A percentile compares a stretch with the other conserved stretches of the same genome.
These are phyloP conservation scores for Penicillium rolfsii DNA, from an alignment of 2,329 filamentous ascomycete genomes.

Conservation along the genomic window DNA sequence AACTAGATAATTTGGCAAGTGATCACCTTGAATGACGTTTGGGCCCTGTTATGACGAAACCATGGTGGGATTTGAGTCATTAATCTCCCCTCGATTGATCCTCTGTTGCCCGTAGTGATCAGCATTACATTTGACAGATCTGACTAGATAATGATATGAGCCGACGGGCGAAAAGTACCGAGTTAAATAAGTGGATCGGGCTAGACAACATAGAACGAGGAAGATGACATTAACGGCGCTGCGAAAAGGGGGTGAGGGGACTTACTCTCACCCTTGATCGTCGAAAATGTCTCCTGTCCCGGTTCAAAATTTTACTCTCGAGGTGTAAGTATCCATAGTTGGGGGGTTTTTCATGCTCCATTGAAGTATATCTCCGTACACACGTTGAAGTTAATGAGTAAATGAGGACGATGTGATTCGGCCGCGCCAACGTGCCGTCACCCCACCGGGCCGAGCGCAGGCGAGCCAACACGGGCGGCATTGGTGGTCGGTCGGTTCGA, in stretches of 20 bases:
- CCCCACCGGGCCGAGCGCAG: constrained; percentile 3
- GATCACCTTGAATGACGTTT: not conserved
- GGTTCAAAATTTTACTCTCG: not conserved
- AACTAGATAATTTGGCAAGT: not conserved
- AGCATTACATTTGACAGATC: not conserved
- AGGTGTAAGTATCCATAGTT: not conserved
- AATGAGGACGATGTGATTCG: not conserved
- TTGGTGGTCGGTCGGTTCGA: not conserved
- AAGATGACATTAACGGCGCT: not conserved
- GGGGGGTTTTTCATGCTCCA: not conserved
- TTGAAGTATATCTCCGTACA: not conserved
- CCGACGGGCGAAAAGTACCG: not conserved
- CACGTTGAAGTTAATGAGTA: not conserved
- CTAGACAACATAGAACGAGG: not conserved
- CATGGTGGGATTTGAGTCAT: not conserved
- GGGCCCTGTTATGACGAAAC: constrained; percentile 1
- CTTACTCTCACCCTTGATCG: no score
- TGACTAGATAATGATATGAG: not conserved
- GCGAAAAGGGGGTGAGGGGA: not conserved
- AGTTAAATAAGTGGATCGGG: not conserved
- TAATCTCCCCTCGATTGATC: not conserved
- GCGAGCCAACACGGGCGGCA: not conserved
- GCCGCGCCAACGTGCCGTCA: constrained; percentile 3
- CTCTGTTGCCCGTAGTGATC: not conserved
- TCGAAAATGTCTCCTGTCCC: not conserved